Evolutionary conservation across 495 filamentous ascomycete genomes (phyloP).

Genomic region (Aspergillus mulundensis): DNA sequence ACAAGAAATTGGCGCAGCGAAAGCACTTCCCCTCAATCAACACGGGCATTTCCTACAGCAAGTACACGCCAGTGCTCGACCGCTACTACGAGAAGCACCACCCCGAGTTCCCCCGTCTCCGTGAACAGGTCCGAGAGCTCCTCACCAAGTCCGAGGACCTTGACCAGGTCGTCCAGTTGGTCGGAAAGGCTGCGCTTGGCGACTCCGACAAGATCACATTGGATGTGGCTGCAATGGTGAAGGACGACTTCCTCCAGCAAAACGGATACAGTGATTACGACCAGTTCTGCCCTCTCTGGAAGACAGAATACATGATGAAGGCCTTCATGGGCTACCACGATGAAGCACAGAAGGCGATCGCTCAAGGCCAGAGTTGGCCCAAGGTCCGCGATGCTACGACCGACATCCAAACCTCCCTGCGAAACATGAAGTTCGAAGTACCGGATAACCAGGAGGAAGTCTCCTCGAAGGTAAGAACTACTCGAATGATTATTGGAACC

Average conservation of each 20-base stretch:
- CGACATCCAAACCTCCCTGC: slow-evolving; percentile 76
- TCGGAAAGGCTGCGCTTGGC: slow-evolving; percentile 93
- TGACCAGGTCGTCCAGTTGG: slow-evolving; percentile 97
- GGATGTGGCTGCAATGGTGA: slow-evolving; percentile 85
- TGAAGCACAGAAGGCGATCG: slow-evolving; percentile 91
- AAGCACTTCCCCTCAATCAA: slow-evolving; percentile 99
- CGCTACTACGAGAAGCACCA: slow-evolving; percentile 89
- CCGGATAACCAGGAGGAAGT: slow-evolving; percentile 71
- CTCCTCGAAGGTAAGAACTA: slow-evolving; percentile 63
- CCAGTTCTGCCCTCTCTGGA: slow-evolving; percentile 98
- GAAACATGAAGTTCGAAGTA: slow-evolving; percentile 95
- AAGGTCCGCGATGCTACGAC: slow-evolving; percentile 88
- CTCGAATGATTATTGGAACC: background rate
- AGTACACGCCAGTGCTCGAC: slow-evolving; percentile 84
- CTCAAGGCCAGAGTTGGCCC: slow-evolving; percentile 81
- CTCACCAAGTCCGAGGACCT: slow-evolving; percentile 93
- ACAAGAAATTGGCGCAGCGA: slow-evolving; percentile 97
- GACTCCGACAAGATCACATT: slow-evolving; percentile 98
- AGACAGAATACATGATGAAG: slow-evolving; percentile 99
- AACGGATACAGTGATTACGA: slow-evolving; percentile 99
- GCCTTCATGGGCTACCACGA: slow-evolving; percentile 97
- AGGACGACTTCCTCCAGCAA: slow-evolving; percentile 99
- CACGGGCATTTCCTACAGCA: slow-evolving; percentile 92
- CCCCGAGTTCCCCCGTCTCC: slow-evolving; percentile 88
- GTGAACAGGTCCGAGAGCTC: slow-evolving; percentile 88